These are phyloP conservation scores for Yamadazyma sp. DNA, from an alignment of 805 yeast species.

Conservation along the genomic window DNA sequence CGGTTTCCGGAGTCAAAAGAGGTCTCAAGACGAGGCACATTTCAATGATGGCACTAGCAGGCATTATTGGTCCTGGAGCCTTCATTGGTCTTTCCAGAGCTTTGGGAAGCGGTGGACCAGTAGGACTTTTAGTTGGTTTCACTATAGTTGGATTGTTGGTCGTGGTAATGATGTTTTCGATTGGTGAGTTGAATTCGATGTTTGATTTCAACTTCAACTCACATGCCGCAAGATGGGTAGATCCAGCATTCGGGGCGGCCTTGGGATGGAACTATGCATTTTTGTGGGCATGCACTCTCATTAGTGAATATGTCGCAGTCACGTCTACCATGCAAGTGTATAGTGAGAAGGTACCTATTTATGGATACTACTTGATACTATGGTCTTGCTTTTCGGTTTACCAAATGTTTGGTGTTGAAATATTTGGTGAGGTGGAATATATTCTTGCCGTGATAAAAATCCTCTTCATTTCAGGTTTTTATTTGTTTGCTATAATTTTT, in stretches of 20 bases:
- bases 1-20: constrained; percentile 43
- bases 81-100: constrained; percentile 55
- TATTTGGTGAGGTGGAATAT: constrained; percentile 32
- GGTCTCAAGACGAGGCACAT: constrained; percentile 28
- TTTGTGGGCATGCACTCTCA: constrained; percentile 36
- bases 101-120: constrained; percentile 42
- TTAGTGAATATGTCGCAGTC: constrained; percentile 47
- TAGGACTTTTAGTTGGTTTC: constrained; percentile 51
- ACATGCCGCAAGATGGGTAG: constrained; percentile 41
- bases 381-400: constrained; percentile 33
- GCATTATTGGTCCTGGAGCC: constrained; percentile 50
- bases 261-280: constrained; percentile 45
- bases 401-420: constrained; percentile 40
- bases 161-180: constrained; percentile 41
- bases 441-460: constrained; percentile 25
- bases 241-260: constrained; percentile 38
- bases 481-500: constrained; percentile 20
- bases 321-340: constrained; percentile 47
- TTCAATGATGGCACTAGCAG: constrained; percentile 25
- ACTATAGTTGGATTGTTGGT: constrained; percentile 45
- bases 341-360: constrained; percentile 41
- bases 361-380: constrained; percentile 45
- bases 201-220: constrained; percentile 44
- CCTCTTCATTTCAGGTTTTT: constrained; percentile 21
- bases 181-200: constrained; percentile 38